phyloP scores from a whole-genome alignment of 78 protist genomes.

The Creolimax fragrantissima region DNA sequence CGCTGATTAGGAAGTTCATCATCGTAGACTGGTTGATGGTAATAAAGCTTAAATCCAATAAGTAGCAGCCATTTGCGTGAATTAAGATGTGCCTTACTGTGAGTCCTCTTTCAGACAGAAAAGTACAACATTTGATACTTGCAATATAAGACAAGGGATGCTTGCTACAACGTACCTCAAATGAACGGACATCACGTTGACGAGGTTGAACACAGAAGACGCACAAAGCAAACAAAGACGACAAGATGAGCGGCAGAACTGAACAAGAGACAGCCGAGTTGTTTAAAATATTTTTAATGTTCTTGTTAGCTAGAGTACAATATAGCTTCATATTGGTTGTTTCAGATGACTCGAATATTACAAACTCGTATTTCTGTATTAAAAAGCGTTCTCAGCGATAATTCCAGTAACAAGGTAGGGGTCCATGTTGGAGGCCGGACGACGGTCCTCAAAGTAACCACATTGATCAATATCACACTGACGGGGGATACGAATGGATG shows the following conservation, averaged over 20 bases:
- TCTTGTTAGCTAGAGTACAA: background rate
- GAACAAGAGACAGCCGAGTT: background rate
- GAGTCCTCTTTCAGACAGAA: too few species aligned
- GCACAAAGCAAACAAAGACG: background rate
- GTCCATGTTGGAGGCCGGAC: constrained; percentile 78
- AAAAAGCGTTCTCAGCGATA: background rate
- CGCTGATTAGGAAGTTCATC: too few species aligned
- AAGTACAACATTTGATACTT: too few species aligned
- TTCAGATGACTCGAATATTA: background rate
- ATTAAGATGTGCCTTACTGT: too few species aligned
- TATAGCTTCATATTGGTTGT: background rate
- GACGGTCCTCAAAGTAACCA: constrained; percentile 78
- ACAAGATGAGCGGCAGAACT: too few species aligned
- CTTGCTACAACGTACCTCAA: too few species aligned
- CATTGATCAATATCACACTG: constrained; percentile 30
- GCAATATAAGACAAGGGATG: too few species aligned
- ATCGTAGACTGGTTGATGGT: too few species aligned
- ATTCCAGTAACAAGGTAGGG: constrained; percentile 71
- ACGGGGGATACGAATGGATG: constrained; percentile 67
- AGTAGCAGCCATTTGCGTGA: too few species aligned
- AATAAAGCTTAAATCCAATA: too few species aligned
- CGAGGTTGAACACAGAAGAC: background rate
- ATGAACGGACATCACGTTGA: background rate
- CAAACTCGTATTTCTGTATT: background rate
- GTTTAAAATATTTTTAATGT: background rate